Conservation (phyloP, 2,329 filamentous ascomycete species). For the Epichloe gansuensis region DNA sequence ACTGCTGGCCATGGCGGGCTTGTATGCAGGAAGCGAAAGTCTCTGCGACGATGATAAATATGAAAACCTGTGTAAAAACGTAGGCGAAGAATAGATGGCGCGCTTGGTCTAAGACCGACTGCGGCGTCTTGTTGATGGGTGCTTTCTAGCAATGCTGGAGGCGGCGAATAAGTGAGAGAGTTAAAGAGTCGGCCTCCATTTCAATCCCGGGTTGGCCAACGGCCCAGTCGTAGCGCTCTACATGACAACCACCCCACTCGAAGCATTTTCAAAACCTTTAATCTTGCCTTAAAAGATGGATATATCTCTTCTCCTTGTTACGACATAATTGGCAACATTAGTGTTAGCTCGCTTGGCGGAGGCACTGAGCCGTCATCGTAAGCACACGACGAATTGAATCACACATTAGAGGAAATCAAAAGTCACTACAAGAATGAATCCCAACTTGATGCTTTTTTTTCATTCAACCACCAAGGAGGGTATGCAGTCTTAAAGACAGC, state of each 20-base stretch:
- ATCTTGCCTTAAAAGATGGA: no score
- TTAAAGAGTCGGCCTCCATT: background rate
- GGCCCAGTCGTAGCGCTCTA: background rate
- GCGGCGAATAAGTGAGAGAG: background rate
- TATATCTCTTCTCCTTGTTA: background rate
- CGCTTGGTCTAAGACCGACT: background rate
- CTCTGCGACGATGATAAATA: background rate
- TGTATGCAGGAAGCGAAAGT: background rate
- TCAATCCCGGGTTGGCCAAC: background rate
- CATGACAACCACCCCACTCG: background rate
- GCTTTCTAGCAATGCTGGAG: background rate
- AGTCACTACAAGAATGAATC: conserved; percentile 8
- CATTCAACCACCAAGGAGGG: conserved; percentile 34
- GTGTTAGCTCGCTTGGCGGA: background rate
- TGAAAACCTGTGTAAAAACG: background rate
- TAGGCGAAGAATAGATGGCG: background rate
- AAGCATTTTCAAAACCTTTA: background rate
- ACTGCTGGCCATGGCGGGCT: background rate
- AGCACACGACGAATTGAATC: background rate
- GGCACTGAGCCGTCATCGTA: background rate
- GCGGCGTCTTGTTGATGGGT: background rate
- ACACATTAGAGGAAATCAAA: background rate
- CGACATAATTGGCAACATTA: background rate
- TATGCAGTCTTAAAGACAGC: conserved; percentile 31
- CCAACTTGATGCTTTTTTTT: conserved; percentile 27